These are phyloP conservation scores for Ophiocordyceps unilateralis DNA, from an alignment of 2,329 filamentous ascomycete genomes.

Conservation along the genomic window DNA sequence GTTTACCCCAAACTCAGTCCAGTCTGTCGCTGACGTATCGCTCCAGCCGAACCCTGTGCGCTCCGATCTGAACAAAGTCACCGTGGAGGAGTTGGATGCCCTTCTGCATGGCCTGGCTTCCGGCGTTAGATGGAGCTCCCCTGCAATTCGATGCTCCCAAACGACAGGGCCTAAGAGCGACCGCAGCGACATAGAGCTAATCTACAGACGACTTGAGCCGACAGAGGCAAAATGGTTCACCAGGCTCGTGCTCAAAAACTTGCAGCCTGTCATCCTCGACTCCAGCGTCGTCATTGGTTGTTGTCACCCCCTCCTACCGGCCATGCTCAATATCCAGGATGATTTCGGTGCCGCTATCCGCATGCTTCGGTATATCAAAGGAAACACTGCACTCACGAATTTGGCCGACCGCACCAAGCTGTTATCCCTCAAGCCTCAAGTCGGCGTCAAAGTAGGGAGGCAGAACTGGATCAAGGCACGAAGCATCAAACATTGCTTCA, in stretches of 20 bases:
- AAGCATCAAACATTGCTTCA: constrained; percentile 57
- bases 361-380: constrained; percentile 25
- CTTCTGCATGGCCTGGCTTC: constrained; percentile 51
- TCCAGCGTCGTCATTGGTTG: constrained; percentile 32
- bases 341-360: constrained; percentile 44
- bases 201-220: constrained; percentile 45
- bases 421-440: constrained; percentile 27
- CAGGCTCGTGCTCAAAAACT: constrained; percentile 61
- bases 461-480: constrained; percentile 48
- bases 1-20: constrained; percentile 6
- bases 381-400: constrained; percentile 4
- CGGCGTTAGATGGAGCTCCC: constrained; percentile 52
- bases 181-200: constrained; percentile 28
- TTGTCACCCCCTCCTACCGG: constrained; percentile 54
- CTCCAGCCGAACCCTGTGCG: constrained; percentile 25
- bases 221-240: constrained; percentile 77
- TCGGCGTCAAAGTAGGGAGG: constrained; percentile 48
- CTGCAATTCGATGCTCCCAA: constrained; percentile 29
- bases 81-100: constrained; percentile 55
- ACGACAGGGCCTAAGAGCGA: constrained; percentile 9
- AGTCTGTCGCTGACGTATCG: neutral
- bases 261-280: constrained; percentile 49
- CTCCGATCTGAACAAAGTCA: constrained; percentile 25
- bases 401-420: constrained; percentile 8
- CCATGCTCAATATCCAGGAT: constrained; percentile 52